phyloP scores from a whole-genome alignment of 306 rosid species.

The Pueraria montana region DNA sequence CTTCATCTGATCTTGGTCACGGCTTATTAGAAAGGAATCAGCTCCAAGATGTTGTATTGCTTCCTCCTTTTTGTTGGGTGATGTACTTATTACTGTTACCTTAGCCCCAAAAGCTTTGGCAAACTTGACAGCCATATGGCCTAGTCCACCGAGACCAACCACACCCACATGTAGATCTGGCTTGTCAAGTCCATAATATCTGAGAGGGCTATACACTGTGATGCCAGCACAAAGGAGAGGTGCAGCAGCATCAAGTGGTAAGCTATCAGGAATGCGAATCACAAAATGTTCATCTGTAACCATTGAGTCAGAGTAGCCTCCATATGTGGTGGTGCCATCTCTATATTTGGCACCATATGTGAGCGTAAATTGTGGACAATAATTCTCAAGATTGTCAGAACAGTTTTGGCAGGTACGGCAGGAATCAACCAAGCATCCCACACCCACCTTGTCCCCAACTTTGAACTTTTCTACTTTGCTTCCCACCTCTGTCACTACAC shows the following conservation, averaged over 20 bases:
- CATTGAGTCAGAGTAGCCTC: constrained; percentile 66
- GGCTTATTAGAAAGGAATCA: constrained; percentile 60
- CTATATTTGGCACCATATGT: constrained; percentile 42
- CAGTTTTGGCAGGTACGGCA: constrained; percentile 60
- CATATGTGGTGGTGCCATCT: constrained; percentile 61
- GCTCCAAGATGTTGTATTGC: constrained; percentile 59
- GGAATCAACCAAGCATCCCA: constrained; percentile 61
- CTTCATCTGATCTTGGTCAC: constrained; percentile 57
- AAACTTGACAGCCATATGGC: constrained; percentile 68
- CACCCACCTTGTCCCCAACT: constrained; percentile 69
- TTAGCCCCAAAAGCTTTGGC: constrained; percentile 69
- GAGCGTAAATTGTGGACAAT: constrained; percentile 50
- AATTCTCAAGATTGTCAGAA: constrained; percentile 54
- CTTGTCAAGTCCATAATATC: constrained; percentile 53
- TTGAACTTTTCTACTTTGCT: no score
- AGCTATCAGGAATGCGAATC: constrained; percentile 53
- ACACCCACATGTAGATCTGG: constrained; percentile 61
- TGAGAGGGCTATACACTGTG: constrained; percentile 67
- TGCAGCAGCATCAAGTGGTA: constrained; percentile 65
- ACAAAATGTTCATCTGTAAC: constrained; percentile 60
- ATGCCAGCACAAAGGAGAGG: constrained; percentile 75
- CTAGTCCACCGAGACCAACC: constrained; percentile 72
- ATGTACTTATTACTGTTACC: constrained; percentile 66
- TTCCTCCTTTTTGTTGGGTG: constrained; percentile 58
- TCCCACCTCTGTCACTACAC: constrained; percentile 58